Evolutionary conservation across 163 green algal genomes (phyloP).

Genomic region (Trebouxiophyceae sp.): DNA sequence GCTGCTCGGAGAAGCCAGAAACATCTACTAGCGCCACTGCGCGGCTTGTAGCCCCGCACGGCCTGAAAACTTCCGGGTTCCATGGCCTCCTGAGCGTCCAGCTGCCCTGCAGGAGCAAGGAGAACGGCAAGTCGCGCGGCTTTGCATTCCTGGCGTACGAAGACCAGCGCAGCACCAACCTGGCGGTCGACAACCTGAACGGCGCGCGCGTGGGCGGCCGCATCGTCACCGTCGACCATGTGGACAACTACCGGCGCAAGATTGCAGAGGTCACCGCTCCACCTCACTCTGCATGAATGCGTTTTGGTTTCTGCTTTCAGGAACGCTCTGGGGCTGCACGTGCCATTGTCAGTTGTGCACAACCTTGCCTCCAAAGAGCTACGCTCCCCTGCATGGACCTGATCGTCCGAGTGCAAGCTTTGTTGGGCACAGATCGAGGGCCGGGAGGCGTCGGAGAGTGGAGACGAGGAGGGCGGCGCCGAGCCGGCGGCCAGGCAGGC

Average conservation of each 20-base stretch:
- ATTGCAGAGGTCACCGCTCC: slow-evolving; percentile 36
- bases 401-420: background rate
- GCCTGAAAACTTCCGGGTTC: too few species aligned
- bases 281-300: background rate
- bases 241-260: slow-evolving; percentile 91
- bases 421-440: slow-evolving; percentile 29
- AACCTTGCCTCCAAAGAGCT: too few species aligned
- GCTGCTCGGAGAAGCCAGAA: too few species aligned
- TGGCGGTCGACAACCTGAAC: slow-evolving; percentile 97
- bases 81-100: too few species aligned
- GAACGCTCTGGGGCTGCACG: background rate
- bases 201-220: slow-evolving; percentile 60
- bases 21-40: too few species aligned
- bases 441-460: slow-evolving; percentile 19
- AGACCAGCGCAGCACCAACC: slow-evolving; percentile 91
- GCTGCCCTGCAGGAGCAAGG: slow-evolving; percentile 35
- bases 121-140: slow-evolving; percentile 62
- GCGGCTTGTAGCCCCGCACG: too few species aligned
- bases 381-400: background rate
- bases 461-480: slow-evolving; percentile 23
- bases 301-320: background rate
- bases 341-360: background rate
- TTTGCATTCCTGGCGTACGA: slow-evolving; percentile 98
- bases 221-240: slow-evolving; percentile 88
- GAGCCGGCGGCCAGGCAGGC: background rate